Base-by-base conservation (phyloP, 106 monocot species). In the Acanthochlamys bracteata region DNA sequence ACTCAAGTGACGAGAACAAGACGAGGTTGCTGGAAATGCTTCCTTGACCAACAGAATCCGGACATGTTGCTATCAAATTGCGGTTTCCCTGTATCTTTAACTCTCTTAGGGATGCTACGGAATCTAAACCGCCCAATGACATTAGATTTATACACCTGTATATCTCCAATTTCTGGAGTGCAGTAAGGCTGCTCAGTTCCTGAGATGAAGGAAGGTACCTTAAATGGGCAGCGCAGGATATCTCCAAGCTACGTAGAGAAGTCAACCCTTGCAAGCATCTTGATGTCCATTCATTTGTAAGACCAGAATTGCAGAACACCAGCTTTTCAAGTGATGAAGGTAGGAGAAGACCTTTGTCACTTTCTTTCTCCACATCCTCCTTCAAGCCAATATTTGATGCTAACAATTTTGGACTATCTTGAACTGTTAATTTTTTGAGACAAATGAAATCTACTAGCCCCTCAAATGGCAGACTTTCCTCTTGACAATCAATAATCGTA, bases 271-370 rank as follows among this genome's bases (percentile, higher is more conserved):
- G 41, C 62, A 63, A 41, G 26, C n/a, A 20, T 17, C 4, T 42
- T 11, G 62, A 63, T 20, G 62, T 23, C 16, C 46, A 52, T 26
- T 21, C 10, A 52, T 65, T 24, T 11, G 26, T 16, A 25, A 65
- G 24, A 16, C 65, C 49, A 52, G 23, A 51, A 15, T 25, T 22
- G 7, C 24, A 24, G 65, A 65, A 47, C 11, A 22, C 14, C 0
- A 65, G 46, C 9, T 1, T 23, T 27, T 46, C n/a, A 7, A 65
- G 65, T 20, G 65, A 65, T 24, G 65, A 65, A 51, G 65, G 65
- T 52, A 65, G 65, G 13, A 65, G 7, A 15, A 25, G n/a, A n/a
- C n/a, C 24, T 15, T 17, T 16, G 20, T 20, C n/a, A 43, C 11
- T 39, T 17, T 63, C 63, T 4, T 63, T 42, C 16, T 22, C 19